Base-by-base conservation (phyloP, 2,329 filamentous ascomycete genomes). In the Penicillium frequentans region DNA sequence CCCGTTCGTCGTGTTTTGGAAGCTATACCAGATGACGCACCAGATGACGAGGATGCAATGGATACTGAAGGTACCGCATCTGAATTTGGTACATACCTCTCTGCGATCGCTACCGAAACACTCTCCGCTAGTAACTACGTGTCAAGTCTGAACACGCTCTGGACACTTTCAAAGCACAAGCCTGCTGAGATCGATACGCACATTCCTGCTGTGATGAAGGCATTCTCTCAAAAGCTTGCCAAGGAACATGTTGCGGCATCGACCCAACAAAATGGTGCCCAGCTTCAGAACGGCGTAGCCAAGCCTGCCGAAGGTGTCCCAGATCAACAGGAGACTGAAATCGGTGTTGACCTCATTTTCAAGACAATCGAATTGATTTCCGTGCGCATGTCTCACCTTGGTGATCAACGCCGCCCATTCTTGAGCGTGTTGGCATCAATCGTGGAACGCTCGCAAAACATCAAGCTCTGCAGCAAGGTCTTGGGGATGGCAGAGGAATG, bases 351-450 rank as follows among this genome's bases (percentile, higher is more conserved):
- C 56, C 79, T 99, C 43, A 96, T 98, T 75, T 88, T 97, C 69
- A 98, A 98, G 77, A 91, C 93, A 10, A 93, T 99, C 60, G 93
- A 98, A 68, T 87, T 97, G 56, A 90, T 96, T 23, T 91, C 95
- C 1, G 84, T 92, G 62, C 88, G 95, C 44, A 98, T 99, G 87
- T 93, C 95, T 67, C 89, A 89, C 37, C 83, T 99, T 13, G 92
- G 91, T 1, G 95, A 99, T 65, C 91, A 93, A 70, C 84, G 95
- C 44, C 84, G 96, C 46, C 93, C 95, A 0, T 99, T 98, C 79
- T 84, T 99, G 1, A 98, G 93, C 70, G 93, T 98, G 4, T 81
- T 99, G 33, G 95, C 95, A 5, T 95, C 93, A 19, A 82, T 99
- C 23, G 93, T 99, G 3, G 95, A 99, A 74, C 95, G 96, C 70